phyloP scores from a whole-genome alignment of 345 rosid species.

The Gossypium turneri region DNA sequence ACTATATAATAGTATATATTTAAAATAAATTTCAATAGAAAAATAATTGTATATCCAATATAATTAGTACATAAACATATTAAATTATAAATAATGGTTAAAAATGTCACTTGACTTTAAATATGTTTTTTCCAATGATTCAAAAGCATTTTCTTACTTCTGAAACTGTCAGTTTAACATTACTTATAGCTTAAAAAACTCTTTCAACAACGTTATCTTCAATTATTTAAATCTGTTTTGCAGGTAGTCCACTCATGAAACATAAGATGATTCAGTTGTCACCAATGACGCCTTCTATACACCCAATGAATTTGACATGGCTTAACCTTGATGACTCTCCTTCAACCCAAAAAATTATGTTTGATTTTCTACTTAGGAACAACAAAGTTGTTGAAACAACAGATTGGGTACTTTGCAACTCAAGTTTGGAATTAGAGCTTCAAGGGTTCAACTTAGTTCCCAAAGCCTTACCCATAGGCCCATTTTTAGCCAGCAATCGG shows the following conservation, averaged over 20 bases:
- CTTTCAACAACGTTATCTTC: not conserved
- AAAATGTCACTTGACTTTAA: too few relatives aligned
- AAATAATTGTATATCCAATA: too few relatives aligned
- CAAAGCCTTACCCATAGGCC: not conserved
- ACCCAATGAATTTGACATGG: slow-evolving; percentile 37
- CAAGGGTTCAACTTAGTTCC: slow-evolving; percentile 6
- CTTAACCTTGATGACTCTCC: slow-evolving; percentile 23
- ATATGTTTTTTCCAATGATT: too few relatives aligned
- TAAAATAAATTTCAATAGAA: too few relatives aligned
- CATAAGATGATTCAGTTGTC: slow-evolving; percentile 21
- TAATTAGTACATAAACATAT: too few relatives aligned
- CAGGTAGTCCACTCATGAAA: slow-evolving; percentile 26
- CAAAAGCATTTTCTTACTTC: too few relatives aligned
- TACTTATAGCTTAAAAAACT: too few relatives aligned
- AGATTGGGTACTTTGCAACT: slow-evolving; percentile 38
- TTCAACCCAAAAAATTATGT: slow-evolving; percentile 25
- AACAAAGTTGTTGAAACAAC: slow-evolving; percentile 14
- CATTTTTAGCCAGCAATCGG: not conserved
- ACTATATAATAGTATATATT: too few relatives aligned
- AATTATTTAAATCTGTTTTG: not conserved
- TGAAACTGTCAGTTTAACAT: too few relatives aligned
- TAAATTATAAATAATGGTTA: too few relatives aligned
- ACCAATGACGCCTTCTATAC: slow-evolving; percentile 23
- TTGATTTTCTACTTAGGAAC: slow-evolving; percentile 17
- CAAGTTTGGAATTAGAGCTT: slow-evolving; percentile 5